phyloP scores from a whole-genome alignment of 768 basidiomycete genomes.

The Naganishia antarctica region DNA sequence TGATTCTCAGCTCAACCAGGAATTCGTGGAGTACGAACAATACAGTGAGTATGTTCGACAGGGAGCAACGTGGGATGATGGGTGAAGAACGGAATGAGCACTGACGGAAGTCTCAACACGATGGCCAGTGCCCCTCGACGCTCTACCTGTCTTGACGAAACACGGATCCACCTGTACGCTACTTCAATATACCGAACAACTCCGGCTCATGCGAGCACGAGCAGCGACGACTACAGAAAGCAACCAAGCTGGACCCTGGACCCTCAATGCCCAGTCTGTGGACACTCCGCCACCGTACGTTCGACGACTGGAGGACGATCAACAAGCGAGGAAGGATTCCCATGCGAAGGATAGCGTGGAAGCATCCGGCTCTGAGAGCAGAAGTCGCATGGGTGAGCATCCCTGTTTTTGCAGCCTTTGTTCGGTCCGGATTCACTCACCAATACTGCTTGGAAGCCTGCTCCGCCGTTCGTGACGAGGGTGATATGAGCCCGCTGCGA shows the following conservation, averaged over 20 bases:
- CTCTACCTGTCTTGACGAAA: background rate
- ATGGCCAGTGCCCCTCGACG: conserved; percentile 12
- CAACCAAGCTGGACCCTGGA: no score
- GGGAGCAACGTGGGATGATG: no score
- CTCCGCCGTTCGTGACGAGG: no score
- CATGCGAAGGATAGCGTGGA: background rate
- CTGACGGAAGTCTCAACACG: no score
- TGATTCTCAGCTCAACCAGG: background rate
- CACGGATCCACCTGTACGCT: background rate
- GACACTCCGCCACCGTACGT: conserved; percentile 11
- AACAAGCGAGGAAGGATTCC: background rate
- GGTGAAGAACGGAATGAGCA: no score
- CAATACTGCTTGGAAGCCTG: no score
- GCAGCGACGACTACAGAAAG: no score
- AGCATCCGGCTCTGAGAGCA: no score
- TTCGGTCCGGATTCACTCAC: no score
- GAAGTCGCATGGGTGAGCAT: no score
- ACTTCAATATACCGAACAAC: background rate
- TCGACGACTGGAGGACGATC: background rate
- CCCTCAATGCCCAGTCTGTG: no score
- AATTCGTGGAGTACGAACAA: background rate
- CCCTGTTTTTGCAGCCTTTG: no score
- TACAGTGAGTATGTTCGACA: background rate
- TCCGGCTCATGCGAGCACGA: background rate
- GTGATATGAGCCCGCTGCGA: background rate